phyloP scores from a whole-genome alignment of 148 eudicot genomes.

The Rhododendron ovatum region DNA sequence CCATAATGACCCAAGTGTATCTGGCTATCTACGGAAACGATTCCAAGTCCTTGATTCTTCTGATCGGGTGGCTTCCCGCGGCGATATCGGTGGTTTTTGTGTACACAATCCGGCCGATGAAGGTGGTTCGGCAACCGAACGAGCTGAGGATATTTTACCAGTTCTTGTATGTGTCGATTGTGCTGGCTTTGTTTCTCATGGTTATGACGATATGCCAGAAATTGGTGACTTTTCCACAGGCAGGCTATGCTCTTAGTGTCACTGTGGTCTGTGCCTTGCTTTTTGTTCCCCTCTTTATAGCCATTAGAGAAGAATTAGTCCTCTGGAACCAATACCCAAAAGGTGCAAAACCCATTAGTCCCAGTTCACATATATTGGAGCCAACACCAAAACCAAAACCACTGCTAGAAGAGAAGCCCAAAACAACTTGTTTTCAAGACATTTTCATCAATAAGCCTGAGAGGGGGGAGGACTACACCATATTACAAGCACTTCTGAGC shows the following conservation, averaged over 20 bases:
- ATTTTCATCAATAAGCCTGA: constrained; percentile 8
- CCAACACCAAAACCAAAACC: background rate
- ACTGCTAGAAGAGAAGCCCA: background rate
- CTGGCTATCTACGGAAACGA: constrained; percentile 13
- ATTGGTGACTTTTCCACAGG: constrained; percentile 7
- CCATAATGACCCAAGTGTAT: constrained; percentile 12
- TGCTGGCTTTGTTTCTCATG: constrained; percentile 14
- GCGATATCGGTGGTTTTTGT: constrained; percentile 14
- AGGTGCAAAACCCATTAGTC: background rate
- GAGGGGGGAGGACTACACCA: constrained; percentile 17
- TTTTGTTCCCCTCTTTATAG: constrained; percentile 8
- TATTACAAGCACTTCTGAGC: constrained; percentile 19
- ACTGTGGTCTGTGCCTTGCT: constrained; percentile 11
- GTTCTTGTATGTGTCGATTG: constrained; percentile 7
- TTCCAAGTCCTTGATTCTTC: constrained; percentile 14
- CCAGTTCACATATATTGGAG: background rate
- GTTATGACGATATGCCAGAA: constrained; percentile 10
- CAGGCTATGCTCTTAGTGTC: constrained; percentile 13
- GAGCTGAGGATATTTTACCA: constrained; percentile 9
- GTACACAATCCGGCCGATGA: constrained; percentile 9
- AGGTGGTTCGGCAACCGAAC: background rate
- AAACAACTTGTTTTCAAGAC: background rate
- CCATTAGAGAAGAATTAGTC: constrained; percentile 6
- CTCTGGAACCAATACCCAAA: background rate
- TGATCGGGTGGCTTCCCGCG: constrained; percentile 17